phyloP scores from a whole-genome alignment of 805 yeast species.

The Teunomyces barrocoloradensis region DNA sequence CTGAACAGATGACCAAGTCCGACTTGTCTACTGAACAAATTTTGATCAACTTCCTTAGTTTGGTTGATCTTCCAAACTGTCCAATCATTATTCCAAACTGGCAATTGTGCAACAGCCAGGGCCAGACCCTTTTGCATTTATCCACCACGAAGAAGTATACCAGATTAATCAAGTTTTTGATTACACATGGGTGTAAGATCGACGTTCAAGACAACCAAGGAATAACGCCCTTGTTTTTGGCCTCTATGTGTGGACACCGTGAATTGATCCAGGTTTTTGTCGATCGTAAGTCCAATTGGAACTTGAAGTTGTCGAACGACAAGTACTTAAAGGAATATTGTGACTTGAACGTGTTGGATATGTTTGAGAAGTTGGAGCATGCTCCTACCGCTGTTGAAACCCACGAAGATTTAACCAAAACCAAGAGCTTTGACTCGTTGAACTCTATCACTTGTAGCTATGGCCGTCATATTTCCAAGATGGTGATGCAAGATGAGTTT shows the following conservation, averaged over 20 bases:
- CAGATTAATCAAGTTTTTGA: slow-evolving; percentile 58
- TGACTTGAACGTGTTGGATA: slow-evolving; percentile 44
- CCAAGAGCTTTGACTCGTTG: slow-evolving; percentile 37
- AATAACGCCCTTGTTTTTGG: slow-evolving; percentile 83
- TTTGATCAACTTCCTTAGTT: slow-evolving; percentile 47
- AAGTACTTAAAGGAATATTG: slow-evolving; percentile 39
- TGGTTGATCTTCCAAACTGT: slow-evolving; percentile 66
- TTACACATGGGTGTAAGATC: slow-evolving; percentile 64
- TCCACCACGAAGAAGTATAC: slow-evolving; percentile 75
- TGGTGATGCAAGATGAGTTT: slow-evolving; percentile 26
- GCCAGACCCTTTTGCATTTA: slow-evolving; percentile 85
- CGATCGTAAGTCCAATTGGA: slow-evolving; percentile 61
- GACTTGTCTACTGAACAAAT: slow-evolving; percentile 49
- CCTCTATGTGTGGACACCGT: slow-evolving; percentile 71
- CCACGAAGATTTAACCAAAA: slow-evolving; percentile 24
- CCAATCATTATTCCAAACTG: slow-evolving; percentile 65
- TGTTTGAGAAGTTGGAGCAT: slow-evolving; percentile 29
- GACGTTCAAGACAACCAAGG: slow-evolving; percentile 79
- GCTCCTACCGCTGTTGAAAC: slow-evolving; percentile 7
- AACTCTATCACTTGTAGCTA: slow-evolving; percentile 36
- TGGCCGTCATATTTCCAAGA: slow-evolving; percentile 40
- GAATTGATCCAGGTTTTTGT: slow-evolving; percentile 60
- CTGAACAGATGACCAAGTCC: slow-evolving; percentile 45
- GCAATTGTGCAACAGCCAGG: slow-evolving; percentile 77
- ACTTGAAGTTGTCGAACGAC: slow-evolving; percentile 52